A percentile compares a stretch with the other conserved stretches of the same genome.
These are phyloP conservation scores for Favolaschia claudopus DNA, from an alignment of 768 basidiomycete genomes.

Conservation along the genomic window DNA sequence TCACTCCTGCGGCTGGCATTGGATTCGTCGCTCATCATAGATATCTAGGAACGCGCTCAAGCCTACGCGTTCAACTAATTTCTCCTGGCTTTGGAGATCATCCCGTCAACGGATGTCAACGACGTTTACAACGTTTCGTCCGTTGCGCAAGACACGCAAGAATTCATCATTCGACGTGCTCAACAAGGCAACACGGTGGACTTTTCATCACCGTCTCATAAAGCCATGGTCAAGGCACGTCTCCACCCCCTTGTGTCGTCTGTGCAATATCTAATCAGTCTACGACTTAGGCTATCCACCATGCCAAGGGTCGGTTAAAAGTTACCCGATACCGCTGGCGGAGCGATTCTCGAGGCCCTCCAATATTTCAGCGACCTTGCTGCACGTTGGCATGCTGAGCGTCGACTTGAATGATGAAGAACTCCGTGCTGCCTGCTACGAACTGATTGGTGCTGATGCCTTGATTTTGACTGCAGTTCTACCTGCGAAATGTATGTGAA, in stretches of 20 bases:
- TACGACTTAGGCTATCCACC: constrained; percentile 69
- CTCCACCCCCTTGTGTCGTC: not conserved
- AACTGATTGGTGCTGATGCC: constrained; percentile 77
- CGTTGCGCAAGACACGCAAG: constrained; percentile 73
- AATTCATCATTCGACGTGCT: constrained; percentile 82
- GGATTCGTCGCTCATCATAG: not conserved
- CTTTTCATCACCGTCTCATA: constrained; percentile 75
- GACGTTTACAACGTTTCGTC: constrained; percentile 82
- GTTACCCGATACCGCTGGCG: constrained; percentile 57
- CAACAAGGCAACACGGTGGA: constrained; percentile 77
- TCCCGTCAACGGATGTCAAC: constrained; percentile 81
- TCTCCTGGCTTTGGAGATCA: constrained; percentile 77
- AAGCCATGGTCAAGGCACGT: constrained; percentile 75
- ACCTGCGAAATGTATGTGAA: constrained; percentile 69
- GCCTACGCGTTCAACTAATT: constrained; percentile 72
- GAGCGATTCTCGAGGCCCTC: constrained; percentile 81
- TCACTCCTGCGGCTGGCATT: too few species aligned
- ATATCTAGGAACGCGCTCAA: too few species aligned
- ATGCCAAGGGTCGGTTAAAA: constrained; percentile 76
- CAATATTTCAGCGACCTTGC: constrained; percentile 83
- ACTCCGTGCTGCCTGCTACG: constrained; percentile 80
- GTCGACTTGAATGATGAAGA: constrained; percentile 77
- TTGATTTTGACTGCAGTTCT: constrained; percentile 77
- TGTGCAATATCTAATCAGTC: not conserved
- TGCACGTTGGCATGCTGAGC: constrained; percentile 88